phyloP scores from a whole-genome alignment of 768 basidiomycete genomes.

The Symmetrospora coprosmae region DNA sequence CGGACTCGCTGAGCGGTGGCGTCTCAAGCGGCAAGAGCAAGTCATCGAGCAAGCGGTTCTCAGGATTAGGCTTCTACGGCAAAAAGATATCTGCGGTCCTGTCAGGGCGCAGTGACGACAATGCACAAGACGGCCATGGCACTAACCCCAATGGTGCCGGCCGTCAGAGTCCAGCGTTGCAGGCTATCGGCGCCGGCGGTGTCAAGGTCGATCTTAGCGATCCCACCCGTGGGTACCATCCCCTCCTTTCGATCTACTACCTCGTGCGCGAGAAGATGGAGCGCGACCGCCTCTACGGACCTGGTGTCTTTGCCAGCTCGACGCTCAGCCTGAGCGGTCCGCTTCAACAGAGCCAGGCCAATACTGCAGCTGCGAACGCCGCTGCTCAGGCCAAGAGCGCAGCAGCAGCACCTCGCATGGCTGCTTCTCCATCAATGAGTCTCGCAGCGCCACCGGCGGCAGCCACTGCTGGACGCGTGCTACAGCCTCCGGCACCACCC shows the following conservation, averaged over 20 bases:
- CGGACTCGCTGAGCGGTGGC: neutral
- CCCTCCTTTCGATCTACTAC: conserved; percentile 89
- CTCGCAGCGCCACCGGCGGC: conserved; percentile 7
- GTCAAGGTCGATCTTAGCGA: conserved; percentile 44
- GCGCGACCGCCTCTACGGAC: conserved; percentile 81
- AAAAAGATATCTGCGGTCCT: conserved; percentile 49
- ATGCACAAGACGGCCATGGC: neutral
- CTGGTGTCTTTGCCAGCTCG: conserved; percentile 83
- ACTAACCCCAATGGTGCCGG: conserved; percentile 35
- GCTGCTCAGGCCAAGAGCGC: neutral
- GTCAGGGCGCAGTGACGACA: conserved; percentile 5
- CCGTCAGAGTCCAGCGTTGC: neutral
- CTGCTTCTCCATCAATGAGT: neutral
- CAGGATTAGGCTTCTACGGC: conserved; percentile 82
- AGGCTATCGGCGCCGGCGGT: conserved; percentile 23
- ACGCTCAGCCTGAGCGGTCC: conserved; percentile 46
- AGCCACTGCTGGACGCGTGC: conserved; percentile 16
- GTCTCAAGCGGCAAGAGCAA: neutral
- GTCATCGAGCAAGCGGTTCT: conserved; percentile 56
- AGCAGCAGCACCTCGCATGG: neutral
- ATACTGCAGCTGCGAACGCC: conserved; percentile 23
- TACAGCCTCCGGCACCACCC: neutral
- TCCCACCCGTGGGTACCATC: conserved; percentile 85
- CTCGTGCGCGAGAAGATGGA: conserved; percentile 91
- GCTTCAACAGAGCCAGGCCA: conserved; percentile 26